Percentiles rank a stretch among this genome's conserved stretches.
Conservation (phyloP, 345 rosid genomes). For the Fremontodendron californicum region DNA sequence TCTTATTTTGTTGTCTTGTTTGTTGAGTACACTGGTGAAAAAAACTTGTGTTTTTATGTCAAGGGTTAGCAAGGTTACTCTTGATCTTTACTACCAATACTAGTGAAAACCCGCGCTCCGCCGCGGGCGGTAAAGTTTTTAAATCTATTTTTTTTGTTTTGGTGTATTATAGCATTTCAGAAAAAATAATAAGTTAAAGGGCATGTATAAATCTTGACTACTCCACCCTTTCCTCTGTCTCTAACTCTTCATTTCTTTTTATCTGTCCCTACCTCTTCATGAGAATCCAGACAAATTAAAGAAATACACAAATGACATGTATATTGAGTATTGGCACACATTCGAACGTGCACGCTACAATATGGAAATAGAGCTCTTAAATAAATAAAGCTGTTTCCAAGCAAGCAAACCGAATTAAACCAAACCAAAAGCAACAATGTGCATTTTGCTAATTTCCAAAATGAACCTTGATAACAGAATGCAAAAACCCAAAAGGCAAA, state of each 20-base stretch:
- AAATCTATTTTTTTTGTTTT: too few relatives aligned
- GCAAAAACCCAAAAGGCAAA: background rate
- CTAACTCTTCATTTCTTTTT: background rate
- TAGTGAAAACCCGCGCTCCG: too few relatives aligned
- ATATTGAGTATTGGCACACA: background rate
- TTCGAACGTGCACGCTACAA: background rate
- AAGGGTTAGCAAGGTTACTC: too few relatives aligned
- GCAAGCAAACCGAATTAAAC: background rate
- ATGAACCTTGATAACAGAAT: background rate
- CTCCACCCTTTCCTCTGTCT: background rate
- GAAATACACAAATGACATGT: background rate
- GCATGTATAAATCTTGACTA: background rate
- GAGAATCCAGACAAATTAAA: background rate
- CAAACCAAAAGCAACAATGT: background rate
- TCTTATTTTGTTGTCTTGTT: too few relatives aligned
- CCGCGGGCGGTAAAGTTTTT: too few relatives aligned
- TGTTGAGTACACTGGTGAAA: too few relatives aligned
- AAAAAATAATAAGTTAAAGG: too few relatives aligned
- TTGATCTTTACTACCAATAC: too few relatives aligned
- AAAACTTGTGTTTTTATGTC: too few relatives aligned
- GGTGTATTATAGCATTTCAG: too few relatives aligned
- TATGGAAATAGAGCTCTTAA: background rate
- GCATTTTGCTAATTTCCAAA: background rate
- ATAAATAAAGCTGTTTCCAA: background rate
- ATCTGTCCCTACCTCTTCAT: background rate